These are phyloP conservation scores for Emmonsia crescens DNA, from an alignment of 2,329 filamentous ascomycete genomes.

Conservation along the genomic window DNA sequence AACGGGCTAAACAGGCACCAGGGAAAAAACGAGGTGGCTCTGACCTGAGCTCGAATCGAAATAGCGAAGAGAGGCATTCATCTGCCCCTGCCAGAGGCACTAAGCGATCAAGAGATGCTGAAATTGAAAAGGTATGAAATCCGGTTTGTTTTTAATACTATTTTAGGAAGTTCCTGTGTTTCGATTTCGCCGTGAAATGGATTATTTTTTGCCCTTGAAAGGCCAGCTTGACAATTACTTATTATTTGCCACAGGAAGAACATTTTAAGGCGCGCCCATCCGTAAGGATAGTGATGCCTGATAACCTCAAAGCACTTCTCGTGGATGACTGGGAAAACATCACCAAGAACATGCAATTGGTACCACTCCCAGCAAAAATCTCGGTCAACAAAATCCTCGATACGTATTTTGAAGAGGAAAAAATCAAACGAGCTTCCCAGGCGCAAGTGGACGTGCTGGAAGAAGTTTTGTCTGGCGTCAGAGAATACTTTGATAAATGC, in stretches of 20 bases:
- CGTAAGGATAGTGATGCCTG: constrained; percentile 75
- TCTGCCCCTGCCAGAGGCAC: constrained; percentile 34
- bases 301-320: constrained; percentile 79
- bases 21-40: constrained; percentile 33
- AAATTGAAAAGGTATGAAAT: constrained; percentile 35
- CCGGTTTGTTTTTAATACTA: background rate
- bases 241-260: constrained; percentile 58
- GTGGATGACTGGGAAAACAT: constrained; percentile 99
- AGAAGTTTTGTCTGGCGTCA: constrained; percentile 75
- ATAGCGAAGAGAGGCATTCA: constrained; percentile 36
- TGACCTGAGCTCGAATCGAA: constrained; percentile 33
- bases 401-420: constrained; percentile 65
- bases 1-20: constrained; percentile 24
- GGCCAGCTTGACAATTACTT: background rate
- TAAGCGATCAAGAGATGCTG: constrained; percentile 36
- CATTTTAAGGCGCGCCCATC: constrained; percentile 72
- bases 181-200: background rate
- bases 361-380: constrained; percentile 66
- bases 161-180: background rate
- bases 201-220: background rate
- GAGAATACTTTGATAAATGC: constrained; percentile 88
- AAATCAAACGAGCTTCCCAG: constrained; percentile 43
- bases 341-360: constrained; percentile 86
- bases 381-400: constrained; percentile 69
- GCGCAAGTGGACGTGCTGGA: constrained; percentile 71